Conservation (phyloP, 257 asterid species). For the Solanum ossicruentum region DNA sequence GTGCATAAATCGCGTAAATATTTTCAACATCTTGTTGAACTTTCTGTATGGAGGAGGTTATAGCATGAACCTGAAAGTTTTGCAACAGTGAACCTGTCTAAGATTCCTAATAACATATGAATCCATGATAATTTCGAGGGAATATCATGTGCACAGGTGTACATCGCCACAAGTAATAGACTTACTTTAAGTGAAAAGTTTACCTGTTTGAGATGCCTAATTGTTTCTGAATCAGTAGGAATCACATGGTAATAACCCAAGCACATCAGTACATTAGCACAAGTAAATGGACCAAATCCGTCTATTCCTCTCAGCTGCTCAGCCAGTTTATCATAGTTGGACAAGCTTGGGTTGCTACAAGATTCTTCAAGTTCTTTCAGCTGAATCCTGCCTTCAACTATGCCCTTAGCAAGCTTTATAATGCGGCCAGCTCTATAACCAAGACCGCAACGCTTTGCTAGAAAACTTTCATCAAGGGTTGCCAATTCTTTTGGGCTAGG, state of each 20-base stretch:
- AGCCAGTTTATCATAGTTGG: conserved; percentile 32
- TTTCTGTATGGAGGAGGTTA: conserved; percentile 20
- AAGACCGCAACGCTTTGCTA: conserved; percentile 55
- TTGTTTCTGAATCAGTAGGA: conserved; percentile 81
- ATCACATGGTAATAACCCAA: conserved; percentile 77
- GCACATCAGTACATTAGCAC: conserved; percentile 83
- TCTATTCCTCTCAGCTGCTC: conserved; percentile 51
- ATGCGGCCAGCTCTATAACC: conserved; percentile 80
- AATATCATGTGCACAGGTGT: conserved; percentile 63
- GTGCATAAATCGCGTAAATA: conserved; percentile 57
- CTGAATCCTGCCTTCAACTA: conserved; percentile 42
- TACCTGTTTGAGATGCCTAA: conserved; percentile 83
- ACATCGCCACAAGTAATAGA: conserved; percentile 62
- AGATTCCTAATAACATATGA: conserved; percentile 64
- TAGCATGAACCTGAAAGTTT: conserved; percentile 49
- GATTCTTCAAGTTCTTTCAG: conserved; percentile 44
- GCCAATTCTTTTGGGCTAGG: conserved; percentile 68
- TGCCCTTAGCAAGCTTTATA: conserved; percentile 48
- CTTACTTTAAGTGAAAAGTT: background rate
- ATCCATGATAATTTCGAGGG: conserved; percentile 60
- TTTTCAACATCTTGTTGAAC: conserved; percentile 46
- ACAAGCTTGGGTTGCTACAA: conserved; percentile 14
- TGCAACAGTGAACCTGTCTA: conserved; percentile 27
- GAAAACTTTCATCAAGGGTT: conserved; percentile 32
- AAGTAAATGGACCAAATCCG: conserved; percentile 81